phyloP scores from a whole-genome alignment of 148 eudicot genomes.

The Spergularia bocconei region DNA sequence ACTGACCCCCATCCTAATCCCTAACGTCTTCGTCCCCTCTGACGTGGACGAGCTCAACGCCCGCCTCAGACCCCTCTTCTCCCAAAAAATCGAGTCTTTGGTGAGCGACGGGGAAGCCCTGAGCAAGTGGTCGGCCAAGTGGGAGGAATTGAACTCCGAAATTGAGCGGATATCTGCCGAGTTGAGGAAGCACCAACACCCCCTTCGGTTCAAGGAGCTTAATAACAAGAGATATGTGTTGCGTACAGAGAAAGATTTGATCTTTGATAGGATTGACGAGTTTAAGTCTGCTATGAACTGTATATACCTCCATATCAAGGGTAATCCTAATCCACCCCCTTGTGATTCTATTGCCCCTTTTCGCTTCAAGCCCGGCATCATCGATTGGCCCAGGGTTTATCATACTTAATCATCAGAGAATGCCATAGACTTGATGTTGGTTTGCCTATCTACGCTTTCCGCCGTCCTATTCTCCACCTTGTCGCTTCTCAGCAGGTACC shows the following conservation, averaged over 20 bases:
- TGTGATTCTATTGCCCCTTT: slow-evolving; percentile 22
- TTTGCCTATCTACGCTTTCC: slow-evolving; percentile 54
- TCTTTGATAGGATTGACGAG: slow-evolving; percentile 49
- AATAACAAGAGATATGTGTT: slow-evolving; percentile 31
- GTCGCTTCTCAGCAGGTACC: slow-evolving; percentile 51
- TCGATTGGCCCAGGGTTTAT: slow-evolving; percentile 42
- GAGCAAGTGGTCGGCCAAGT: slow-evolving; percentile 34
- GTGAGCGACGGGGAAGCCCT: slow-evolving; percentile 40
- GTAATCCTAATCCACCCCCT: not conserved
- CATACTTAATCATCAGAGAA: slow-evolving; percentile 46
- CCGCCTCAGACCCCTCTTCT: slow-evolving; percentile 40
- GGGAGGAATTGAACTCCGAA: slow-evolving; percentile 25
- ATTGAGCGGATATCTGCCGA: slow-evolving; percentile 19
- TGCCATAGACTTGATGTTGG: slow-evolving; percentile 46
- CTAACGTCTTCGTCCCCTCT: slow-evolving; percentile 42
- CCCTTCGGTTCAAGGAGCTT: slow-evolving; percentile 22
- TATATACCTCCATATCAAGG: slow-evolving; percentile 34
- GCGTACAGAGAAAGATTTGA: slow-evolving; percentile 36
- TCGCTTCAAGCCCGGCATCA: slow-evolving; percentile 1
- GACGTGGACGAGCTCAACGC: slow-evolving; percentile 45
- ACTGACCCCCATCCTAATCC: slow-evolving; percentile 36
- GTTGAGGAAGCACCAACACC: not conserved
- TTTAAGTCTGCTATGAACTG: slow-evolving; percentile 46
- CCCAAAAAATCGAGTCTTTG: slow-evolving; percentile 32
- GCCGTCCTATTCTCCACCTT: slow-evolving; percentile 42